These are phyloP conservation scores for Paratinospora sagittata DNA, from an alignment of 164 flowering plant species.

Conservation along the genomic window DNA sequence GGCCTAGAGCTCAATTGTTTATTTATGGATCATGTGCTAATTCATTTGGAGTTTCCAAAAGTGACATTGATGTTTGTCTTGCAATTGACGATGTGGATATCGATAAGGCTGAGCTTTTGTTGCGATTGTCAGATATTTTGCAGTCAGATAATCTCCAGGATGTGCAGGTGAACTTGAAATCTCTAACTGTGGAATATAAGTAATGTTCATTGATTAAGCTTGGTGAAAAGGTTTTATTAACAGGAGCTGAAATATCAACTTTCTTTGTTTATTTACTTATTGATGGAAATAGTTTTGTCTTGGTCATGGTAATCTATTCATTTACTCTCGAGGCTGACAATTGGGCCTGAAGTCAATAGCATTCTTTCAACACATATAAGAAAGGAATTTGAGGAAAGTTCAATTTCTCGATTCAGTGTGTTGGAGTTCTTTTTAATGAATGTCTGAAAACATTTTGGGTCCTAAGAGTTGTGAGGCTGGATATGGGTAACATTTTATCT, in stretches of 20 bases:
- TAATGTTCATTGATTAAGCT: neutral
- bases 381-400: too few relatives aligned
- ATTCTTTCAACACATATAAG: too few relatives aligned
- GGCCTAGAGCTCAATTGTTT: constrained; percentile 78
- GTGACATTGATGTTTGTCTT: constrained; percentile 97
- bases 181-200: neutral
- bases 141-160: constrained; percentile 71
- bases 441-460: too few relatives aligned
- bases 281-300: too few relatives aligned
- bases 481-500: too few relatives aligned
- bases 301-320: neutral
- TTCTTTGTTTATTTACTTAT: neutral
- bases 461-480: too few relatives aligned
- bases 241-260: too few relatives aligned
- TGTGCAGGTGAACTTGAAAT: constrained; percentile 64
- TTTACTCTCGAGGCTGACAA: too few relatives aligned
- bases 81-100: constrained; percentile 44
- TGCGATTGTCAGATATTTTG: constrained; percentile 82
- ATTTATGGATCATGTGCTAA: constrained; percentile 97
- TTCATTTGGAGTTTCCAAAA: constrained; percentile 86
- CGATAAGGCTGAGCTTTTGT: constrained; percentile 65
- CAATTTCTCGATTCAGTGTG: too few relatives aligned
- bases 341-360: too few relatives aligned
- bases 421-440: too few relatives aligned
- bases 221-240: neutral